Conservation (phyloP, 2,329 filamentous ascomycete species). For the Madurella fahalii region DNA sequence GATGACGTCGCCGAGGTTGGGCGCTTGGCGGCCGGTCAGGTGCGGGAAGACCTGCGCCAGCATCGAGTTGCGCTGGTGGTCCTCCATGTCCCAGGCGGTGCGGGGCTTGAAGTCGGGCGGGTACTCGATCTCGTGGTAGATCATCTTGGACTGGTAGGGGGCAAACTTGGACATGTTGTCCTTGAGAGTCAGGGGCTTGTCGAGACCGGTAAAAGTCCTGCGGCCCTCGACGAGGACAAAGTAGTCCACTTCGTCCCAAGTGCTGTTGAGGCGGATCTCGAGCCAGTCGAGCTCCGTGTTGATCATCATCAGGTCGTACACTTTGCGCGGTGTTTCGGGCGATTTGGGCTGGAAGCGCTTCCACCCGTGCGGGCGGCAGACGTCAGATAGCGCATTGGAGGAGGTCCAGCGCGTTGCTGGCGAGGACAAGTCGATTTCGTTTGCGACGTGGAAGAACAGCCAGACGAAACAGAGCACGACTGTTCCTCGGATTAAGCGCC, state of each 20-base stretch:
- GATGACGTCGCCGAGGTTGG: slow-evolving; percentile 50
- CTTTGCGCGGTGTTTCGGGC: slow-evolving; percentile 39
- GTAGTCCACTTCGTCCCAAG: slow-evolving; percentile 58
- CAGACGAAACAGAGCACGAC: slow-evolving; percentile 7
- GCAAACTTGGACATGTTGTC: slow-evolving; percentile 50
- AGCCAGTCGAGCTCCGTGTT: slow-evolving; percentile 63
- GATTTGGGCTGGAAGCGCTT: slow-evolving; percentile 28
- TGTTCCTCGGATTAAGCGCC: slow-evolving; percentile 14
- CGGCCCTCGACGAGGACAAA: slow-evolving; percentile 60
- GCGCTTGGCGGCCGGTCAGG: slow-evolving; percentile 39
- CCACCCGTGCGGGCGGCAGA: slow-evolving; percentile 39
- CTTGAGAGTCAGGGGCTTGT: slow-evolving; percentile 51
- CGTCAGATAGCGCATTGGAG: slow-evolving; percentile 1
- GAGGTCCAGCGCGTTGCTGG: not conserved
- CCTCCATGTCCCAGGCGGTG: slow-evolving; percentile 48
- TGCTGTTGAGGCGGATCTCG: slow-evolving; percentile 58
- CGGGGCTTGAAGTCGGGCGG: slow-evolving; percentile 37
- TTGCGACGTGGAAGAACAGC: slow-evolving; percentile 11
- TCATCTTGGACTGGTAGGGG: slow-evolving; percentile 56
- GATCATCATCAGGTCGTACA: slow-evolving; percentile 60
- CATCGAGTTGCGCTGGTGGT: slow-evolving; percentile 53
- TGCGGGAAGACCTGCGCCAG: slow-evolving; percentile 52
- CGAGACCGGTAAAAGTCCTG: slow-evolving; percentile 53
- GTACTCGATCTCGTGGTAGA: slow-evolving; percentile 52
- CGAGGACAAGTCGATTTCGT: not conserved